Conservation (phyloP, 108 stramenopile species). For the Nannochloropsis oceanica region DNA sequence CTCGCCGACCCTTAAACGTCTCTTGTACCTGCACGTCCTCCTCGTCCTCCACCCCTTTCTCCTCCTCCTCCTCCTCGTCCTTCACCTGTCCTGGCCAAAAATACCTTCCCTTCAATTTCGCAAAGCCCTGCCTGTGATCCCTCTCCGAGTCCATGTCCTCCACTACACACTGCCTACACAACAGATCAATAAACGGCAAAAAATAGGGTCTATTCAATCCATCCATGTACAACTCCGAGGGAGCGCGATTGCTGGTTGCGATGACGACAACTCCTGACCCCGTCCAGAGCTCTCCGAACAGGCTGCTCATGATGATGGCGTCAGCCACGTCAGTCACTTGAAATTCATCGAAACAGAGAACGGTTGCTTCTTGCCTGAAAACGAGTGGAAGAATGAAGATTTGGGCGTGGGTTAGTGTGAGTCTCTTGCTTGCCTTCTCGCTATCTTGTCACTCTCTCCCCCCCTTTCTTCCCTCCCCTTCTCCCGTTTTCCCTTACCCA, state of each 20-base stretch:
- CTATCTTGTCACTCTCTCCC: background rate
- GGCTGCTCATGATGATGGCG: slow-evolving; percentile 63
- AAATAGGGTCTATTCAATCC: slow-evolving; percentile 78
- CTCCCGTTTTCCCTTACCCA: background rate
- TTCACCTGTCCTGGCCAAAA: background rate
- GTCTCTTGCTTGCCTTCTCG: background rate
- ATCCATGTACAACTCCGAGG: slow-evolving; percentile 66
- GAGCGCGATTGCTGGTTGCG: slow-evolving; percentile 79
- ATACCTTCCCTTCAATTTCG: background rate
- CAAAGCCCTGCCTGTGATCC: background rate
- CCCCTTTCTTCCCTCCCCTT: background rate
- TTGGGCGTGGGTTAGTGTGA: background rate
- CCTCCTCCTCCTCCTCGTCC: background rate
- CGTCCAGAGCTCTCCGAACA: slow-evolving; percentile 52
- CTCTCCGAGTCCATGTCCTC: slow-evolving; percentile 39
- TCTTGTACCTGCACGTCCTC: background rate
- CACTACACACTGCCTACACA: slow-evolving; percentile 57
- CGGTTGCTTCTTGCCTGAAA: slow-evolving; percentile 35
- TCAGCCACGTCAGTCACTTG: slow-evolving; percentile 94
- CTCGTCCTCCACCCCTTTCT: background rate
- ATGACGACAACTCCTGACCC: slow-evolving; percentile 57
- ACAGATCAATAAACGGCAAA: slow-evolving; percentile 62
- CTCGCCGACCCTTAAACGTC: background rate
- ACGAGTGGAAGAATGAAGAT: slow-evolving; percentile 11
- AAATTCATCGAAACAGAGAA: slow-evolving; percentile 93